These are phyloP conservation scores for Cutaneotrichosporon sp. DNA, from an alignment of 1,284 basidiomycete genomes.

Conservation along the genomic window DNA sequence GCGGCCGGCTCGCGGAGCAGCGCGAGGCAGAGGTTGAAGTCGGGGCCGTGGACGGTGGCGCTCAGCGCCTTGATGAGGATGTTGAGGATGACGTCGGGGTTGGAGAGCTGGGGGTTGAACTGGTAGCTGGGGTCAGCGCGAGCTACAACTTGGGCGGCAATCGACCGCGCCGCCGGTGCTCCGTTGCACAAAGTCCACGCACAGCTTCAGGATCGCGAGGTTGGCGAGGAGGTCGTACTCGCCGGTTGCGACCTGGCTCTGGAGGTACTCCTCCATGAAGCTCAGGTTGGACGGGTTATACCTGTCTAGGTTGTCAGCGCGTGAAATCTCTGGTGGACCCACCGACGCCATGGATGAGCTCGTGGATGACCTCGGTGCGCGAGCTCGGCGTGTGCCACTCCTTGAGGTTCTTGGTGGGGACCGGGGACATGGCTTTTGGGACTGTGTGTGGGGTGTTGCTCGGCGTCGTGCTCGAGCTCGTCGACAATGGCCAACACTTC, in stretches of 20 bases:
- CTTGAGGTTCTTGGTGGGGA: constrained; percentile 40
- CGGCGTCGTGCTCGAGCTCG: constrained; percentile 1
- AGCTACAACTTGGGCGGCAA: neutral
- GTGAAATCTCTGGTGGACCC: constrained; percentile 49
- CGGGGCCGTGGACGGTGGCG: constrained; percentile 68
- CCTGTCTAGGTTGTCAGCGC: constrained; percentile 65
- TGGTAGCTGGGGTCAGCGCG: constrained; percentile 68
- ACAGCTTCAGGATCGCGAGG: constrained; percentile 75
- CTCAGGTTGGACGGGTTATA: constrained; percentile 93
- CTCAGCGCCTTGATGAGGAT: constrained; percentile 91
- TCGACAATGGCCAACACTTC: neutral
- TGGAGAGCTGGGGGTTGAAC: constrained; percentile 91
- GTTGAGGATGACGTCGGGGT: constrained; percentile 88
- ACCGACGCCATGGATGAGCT: constrained; percentile 90
- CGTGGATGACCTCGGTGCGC: constrained; percentile 80
- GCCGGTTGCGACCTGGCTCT: constrained; percentile 82
- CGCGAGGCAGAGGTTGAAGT: constrained; percentile 91
- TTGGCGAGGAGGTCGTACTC: constrained; percentile 94
- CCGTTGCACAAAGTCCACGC: too few relatives aligned
- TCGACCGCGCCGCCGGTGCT: too few relatives aligned
- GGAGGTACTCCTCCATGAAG: constrained; percentile 92
- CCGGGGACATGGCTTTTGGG: constrained; percentile 32
- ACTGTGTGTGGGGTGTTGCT: neutral
- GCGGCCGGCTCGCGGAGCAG: constrained; percentile 57
- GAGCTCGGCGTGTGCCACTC: constrained; percentile 63